Base-by-base conservation (phyloP, 345 rosid species). In the Carallia pectinifolia region DNA sequence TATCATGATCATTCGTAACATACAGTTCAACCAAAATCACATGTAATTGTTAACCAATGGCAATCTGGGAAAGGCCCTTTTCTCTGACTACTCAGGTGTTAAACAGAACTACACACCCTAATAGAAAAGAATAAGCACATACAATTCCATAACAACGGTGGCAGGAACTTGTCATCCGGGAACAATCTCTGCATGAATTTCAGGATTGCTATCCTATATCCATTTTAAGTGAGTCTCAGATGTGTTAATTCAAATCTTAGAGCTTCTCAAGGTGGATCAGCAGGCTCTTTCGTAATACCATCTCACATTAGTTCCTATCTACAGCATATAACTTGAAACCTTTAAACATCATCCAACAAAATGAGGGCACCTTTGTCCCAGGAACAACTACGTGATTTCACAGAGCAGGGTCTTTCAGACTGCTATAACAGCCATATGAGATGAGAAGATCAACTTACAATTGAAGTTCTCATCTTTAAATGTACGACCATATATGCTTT, bases 381-480 rank as follows among this genome's bases (percentile, higher is more conserved):
- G 29, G 52, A 37, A 38, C 56, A 39, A 29, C 19, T 48, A 8
- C 8, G 48, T 5, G 7, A n/a, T 5, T 70, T 61, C 18, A 36
- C 4, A 18, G 63, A 38, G 40, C 9, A 1, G 13, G 9, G 23
- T 4, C 17, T 36, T 61, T 54, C 30, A 58, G 23, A 18, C 33
- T 6, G 38, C 66, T 19, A 67, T 12, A 61, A 27, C 4, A 30
- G 38, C 8, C 33, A 52, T 27, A 61, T 8, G 50, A 52, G 68
- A 80, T 10, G 50, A 10, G 13, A 64, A 52, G 56, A 73, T 53
- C 56, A 67, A 83, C 98, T 90, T 86, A 96, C 99, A 70, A 60
- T 92, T 90, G 89, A 96, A 96, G 84, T 88, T 96, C 76, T 96
- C 99, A 82, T 92, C 98, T 79, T 88, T 92, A 76, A 96, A 96